Base-by-base conservation (phyloP, 2,329 filamentous ascomycete species). In the Colletotrichum abscissum region DNA sequence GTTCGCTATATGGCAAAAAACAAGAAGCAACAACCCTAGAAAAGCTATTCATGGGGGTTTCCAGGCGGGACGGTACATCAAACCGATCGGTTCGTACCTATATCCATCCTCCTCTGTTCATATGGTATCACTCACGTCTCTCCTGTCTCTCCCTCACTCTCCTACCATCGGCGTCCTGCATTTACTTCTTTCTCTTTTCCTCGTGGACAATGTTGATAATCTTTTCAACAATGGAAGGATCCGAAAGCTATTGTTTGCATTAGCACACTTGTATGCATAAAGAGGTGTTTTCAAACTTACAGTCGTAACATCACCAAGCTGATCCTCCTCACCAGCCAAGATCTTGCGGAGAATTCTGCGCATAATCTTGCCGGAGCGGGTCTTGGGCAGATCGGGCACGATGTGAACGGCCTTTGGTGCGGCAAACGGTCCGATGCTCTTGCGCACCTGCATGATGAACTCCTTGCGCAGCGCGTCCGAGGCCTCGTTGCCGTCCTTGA, bases 291-390 rank as follows among this genome's bases (percentile, higher is more conserved):
- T 87, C 93, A 87, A 63, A 33, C 62, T 64, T 88, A 97, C 94
- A 77, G 97, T 98, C 24, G 94, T 94, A 46, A 89, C 97, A 81
- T 99, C 97, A 78, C 97, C 97, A 67, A 99, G 88, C 85, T 97
- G 95, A 83, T 99, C 97, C 85, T 98, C 96, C 87, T 99, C 97
- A 46, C 96, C 96, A 19, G 95, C 95, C 78, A 99, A 85, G 80
- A 99, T 97, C 94, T 99, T 99, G 79, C 97, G 91, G 87, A 99
- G 85, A 81, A 99, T 97, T 76, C 97, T 92, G 76, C 97, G 91
- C 97, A 99, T 99, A 81, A 99, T 99, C 93, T 99, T 99, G 77
- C 97, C 97, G 78, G 94, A 97, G 78, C 97, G 90, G 49, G 97
- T 99, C 92, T 99, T 98, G 79, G 97, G 97, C 76, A 99, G 90